Evolutionary conservation across 345 rosid species (phyloP), one percentile per base, ranked within the genome.

Genomic region (Acer campestre): DNA sequence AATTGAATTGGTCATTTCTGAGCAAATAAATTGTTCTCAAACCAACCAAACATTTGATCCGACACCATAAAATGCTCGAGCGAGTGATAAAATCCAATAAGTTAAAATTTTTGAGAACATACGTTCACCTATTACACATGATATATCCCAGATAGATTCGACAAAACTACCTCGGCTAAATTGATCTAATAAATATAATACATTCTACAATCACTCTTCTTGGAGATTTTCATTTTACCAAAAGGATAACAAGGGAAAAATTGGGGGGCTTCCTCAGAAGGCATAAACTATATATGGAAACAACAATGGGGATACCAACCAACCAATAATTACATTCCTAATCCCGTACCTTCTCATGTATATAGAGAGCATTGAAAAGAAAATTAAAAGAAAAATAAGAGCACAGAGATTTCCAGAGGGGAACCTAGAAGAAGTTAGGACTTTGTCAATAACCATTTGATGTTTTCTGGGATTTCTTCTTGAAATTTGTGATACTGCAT

Each of bases 391-490:
- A 17, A 53, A 74, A 65, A 35, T n/a, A 23, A 38, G 48, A 1
- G 67, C 35, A 25, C 73, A 17, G 42, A 14, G 56, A 61, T 20
- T 73, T 27, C 11, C 0, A 8, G 18, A 44, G 69, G n/a, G 44
- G 76, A 68, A 76, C 48, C 75, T 74, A 73, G 73, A 46, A 63
- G 73, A 27, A 48, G 79, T 79, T 65, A 70, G 74, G 49, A 29
- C 75, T 61, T 61, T 63, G 77, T 87, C 73, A 90, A 80, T 86
- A 85, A 61, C 97, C 97, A 68, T 90, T 94, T 53, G 84, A 55
- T 10, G 90, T 84, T 85, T 88, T 96, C 88, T 89, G 97, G 42
- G 97, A 81, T 86, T 94, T 96, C 90, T 96, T 96, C 89, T 85
- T 88, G 86, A 88, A 92, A 78, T 94, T 92, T 68, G 98, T 83